Conservation (phyloP, 768 basidiomycete species). For the Hypsizygus marmoreus region DNA sequence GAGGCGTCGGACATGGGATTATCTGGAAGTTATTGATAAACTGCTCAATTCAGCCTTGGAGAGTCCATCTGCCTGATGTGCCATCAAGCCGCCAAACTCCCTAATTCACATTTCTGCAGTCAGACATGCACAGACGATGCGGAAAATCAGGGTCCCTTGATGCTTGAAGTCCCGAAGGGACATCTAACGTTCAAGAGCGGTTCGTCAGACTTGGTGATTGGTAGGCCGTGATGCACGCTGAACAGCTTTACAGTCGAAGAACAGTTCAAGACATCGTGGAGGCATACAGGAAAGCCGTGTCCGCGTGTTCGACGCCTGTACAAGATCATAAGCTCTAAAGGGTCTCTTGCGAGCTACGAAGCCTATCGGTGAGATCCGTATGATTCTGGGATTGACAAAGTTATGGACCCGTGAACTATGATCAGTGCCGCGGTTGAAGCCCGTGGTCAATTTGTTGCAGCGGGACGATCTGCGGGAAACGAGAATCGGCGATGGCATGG, state of each 20-base stretch:
- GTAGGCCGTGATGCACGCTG: neutral
- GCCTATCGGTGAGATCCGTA: slow-evolving; percentile 52
- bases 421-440: slow-evolving; percentile 54
- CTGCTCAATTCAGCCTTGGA: slow-evolving; percentile 32
- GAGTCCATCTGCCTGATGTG: slow-evolving; percentile 62
- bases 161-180: slow-evolving; percentile 58
- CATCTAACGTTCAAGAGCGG: slow-evolving; percentile 68
- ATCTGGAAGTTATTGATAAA: neutral
- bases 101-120: slow-evolving; percentile 63
- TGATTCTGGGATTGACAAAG: neutral
- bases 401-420: slow-evolving; percentile 1
- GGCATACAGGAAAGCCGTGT: slow-evolving; percentile 56
- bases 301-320: slow-evolving; percentile 62
- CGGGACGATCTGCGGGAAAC: slow-evolving; percentile 64
- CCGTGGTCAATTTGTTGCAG: slow-evolving; percentile 55
- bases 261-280: slow-evolving; percentile 71
- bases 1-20: slow-evolving; percentile 8
- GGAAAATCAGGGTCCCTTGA: slow-evolving; percentile 51
- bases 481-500: slow-evolving; percentile 81
- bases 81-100: slow-evolving; percentile 51
- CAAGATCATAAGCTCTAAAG: slow-evolving; percentile 56
- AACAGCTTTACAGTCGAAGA: slow-evolving; percentile 46
- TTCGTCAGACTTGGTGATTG: slow-evolving; percentile 27
- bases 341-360: slow-evolving; percentile 55
- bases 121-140: slow-evolving; percentile 55